phyloP scores from a whole-genome alignment of 2,329 filamentous ascomycete genomes.

The Pseudocercospora fuligena region DNA sequence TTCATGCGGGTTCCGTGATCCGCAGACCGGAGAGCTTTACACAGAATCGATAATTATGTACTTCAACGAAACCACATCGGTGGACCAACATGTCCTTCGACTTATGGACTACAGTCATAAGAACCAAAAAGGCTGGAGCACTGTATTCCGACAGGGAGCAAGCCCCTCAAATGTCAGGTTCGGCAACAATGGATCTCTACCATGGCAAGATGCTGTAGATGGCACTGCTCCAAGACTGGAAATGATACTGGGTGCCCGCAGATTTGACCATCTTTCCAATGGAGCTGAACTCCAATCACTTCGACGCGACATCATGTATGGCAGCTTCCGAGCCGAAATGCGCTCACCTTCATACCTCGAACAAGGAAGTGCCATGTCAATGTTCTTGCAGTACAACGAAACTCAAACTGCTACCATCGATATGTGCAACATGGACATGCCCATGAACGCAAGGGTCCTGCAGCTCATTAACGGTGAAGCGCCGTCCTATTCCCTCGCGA shows the following conservation, averaged over 20 bases:
- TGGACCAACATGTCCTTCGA: conserved; percentile 45
- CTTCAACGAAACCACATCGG: conserved; percentile 54
- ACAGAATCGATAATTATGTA: conserved; percentile 56
- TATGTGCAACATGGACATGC: conserved; percentile 50
- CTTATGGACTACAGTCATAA: conserved; percentile 49
- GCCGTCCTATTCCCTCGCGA: conserved; percentile 36
- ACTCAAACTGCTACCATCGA: conserved; percentile 51
- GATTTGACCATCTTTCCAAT: conserved; percentile 48
- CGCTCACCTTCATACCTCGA: conserved; percentile 44
- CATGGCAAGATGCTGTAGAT: conserved; percentile 30
- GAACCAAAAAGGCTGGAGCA: conserved; percentile 55
- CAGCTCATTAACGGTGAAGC: conserved; percentile 31
- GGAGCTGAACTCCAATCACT: conserved; percentile 50
- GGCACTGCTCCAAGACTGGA: conserved; percentile 27
- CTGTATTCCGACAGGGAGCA: conserved; percentile 52
- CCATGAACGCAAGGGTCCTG: conserved; percentile 30
- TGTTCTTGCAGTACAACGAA: conserved; percentile 53
- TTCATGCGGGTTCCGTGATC: conserved; percentile 54
- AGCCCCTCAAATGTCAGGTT: conserved; percentile 46
- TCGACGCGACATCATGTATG: conserved; percentile 55
- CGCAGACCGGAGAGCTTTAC: conserved; percentile 45
- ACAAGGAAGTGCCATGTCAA: conserved; percentile 52
- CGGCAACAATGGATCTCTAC: conserved; percentile 34
- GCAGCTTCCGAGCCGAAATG: conserved; percentile 52
- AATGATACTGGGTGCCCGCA: conserved; percentile 26